phyloP scores from a whole-genome alignment of 2,329 filamentous ascomycete species.

The Grosmannia penicillata region DNA sequence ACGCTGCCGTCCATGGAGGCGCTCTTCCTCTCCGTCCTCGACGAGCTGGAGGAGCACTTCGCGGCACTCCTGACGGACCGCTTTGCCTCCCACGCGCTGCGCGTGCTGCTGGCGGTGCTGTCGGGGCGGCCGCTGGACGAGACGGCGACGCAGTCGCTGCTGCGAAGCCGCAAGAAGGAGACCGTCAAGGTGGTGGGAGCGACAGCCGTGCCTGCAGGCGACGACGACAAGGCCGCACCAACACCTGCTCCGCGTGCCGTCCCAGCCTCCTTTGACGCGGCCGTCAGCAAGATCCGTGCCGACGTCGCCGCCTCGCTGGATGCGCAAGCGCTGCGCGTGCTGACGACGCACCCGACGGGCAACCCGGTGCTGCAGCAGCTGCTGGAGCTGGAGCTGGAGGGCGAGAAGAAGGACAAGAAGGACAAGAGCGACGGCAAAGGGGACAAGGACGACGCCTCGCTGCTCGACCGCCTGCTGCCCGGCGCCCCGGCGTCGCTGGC shows the following conservation, averaged over 20 bases:
- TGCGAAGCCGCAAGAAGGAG: constrained; percentile 90
- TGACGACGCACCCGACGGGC: constrained; percentile 79
- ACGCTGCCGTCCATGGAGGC: constrained; percentile 61
- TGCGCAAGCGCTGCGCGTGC: constrained; percentile 62
- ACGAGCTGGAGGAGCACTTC: constrained; percentile 77
- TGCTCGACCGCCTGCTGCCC: constrained; percentile 66
- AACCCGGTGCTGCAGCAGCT: constrained; percentile 89
- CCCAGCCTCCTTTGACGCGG: constrained; percentile 62
- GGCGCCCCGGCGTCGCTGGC: constrained; percentile 56
- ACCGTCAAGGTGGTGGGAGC: constrained; percentile 53
- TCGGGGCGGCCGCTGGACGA: constrained; percentile 69
- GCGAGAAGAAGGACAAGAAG: constrained; percentile 36
- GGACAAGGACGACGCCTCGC: constrained; percentile 23
- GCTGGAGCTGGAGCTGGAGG: constrained; percentile 71
- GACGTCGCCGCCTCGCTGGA: constrained; percentile 65
- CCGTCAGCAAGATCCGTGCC: constrained; percentile 67
- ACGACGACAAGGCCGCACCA: constrained; percentile 26
- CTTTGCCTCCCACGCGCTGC: constrained; percentile 82
- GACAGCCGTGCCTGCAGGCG: constrained; percentile 33
- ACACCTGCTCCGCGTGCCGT: constrained; percentile 33
- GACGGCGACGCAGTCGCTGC: constrained; percentile 51
- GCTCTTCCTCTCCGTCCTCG: constrained; percentile 67
- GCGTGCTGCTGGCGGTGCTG: constrained; percentile 72
- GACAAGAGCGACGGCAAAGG: constrained; percentile 13
- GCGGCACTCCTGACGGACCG: constrained; percentile 71